Evolutionary conservation across 495 filamentous ascomycete species (phyloP).

Genomic region (Aspergillus nidulans): DNA sequence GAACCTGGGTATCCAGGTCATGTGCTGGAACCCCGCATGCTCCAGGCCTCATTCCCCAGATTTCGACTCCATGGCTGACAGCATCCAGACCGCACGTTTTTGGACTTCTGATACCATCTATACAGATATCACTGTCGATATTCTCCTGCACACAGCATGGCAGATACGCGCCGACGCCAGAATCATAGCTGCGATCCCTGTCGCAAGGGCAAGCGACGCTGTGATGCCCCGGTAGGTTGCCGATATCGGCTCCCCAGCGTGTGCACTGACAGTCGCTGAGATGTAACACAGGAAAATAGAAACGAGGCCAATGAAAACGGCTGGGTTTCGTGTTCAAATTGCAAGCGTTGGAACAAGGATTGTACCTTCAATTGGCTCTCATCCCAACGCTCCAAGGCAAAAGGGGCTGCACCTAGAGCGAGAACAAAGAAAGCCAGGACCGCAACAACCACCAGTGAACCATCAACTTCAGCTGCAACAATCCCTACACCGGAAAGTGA

Average conservation of each 20-base stretch:
- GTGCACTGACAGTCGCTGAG: background rate
- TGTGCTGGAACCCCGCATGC: background rate
- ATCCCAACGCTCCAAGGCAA: background rate
- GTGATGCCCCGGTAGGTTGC: background rate
- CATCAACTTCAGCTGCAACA: background rate
- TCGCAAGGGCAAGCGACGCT: constrained; percentile 1
- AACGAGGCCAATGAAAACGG: background rate
- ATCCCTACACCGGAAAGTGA: background rate
- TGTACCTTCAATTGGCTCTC: background rate
- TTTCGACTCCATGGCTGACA: background rate
- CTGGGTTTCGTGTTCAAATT: background rate
- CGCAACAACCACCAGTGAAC: background rate
- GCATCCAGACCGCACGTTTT: background rate
- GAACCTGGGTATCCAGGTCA: background rate
- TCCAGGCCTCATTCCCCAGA: background rate
- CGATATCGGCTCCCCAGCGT: background rate
- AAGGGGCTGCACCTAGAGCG: background rate
- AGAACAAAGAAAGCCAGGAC: background rate
- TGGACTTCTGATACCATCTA: background rate
- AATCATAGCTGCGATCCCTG: constrained; percentile 1
- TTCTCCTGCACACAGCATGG: background rate
- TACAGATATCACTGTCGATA: no score
- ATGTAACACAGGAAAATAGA: background rate
- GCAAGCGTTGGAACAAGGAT: constrained; percentile 1
- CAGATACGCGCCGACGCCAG: background rate